Evolutionary conservation across 1,284 basidiomycete genomes (phyloP), one percentile per base, ranked within the genome.

Genomic region (Melanopsichium pennsylvanicum): DNA sequence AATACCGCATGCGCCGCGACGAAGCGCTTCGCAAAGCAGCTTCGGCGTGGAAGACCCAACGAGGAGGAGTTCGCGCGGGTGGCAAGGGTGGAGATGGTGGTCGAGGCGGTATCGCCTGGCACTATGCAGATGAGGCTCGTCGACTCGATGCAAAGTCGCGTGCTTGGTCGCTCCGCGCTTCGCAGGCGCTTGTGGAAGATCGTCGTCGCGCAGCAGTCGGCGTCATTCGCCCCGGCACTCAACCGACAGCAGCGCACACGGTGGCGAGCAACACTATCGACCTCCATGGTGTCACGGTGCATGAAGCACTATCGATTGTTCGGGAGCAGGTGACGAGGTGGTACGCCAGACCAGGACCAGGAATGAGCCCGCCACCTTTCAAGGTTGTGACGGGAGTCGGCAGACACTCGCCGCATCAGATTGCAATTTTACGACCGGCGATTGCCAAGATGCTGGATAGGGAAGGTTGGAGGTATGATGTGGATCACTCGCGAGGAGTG

Each of bases 321-420:
- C 47, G 70, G 22, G 79, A 81, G 41, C 57, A 63, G 16, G 66
- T 81, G 29, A 73, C 72, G 11, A 47, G 47, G 9, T 81, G 81
- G 80, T 77, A 75, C 54, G 41, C 75, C 0, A 39, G 38, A 11
- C 62, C 63, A 5, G 46, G 39, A 1, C 46, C 70, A 10, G 48
- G 48, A 8, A 33, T 49, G 36, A 50, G 38, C 12, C 42, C 50
- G n/a, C 35, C 70, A 1, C 75, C 79, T 2, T 66, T 82, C 16
- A 72, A 74, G 22, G 81, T 82, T 46, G 66, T 82, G 25, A 82
- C 81, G 12, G 82, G 82, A 10, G 74, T 81, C 13, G 82, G 82
- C 10, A 48, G 72, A 15, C 82, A 82, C 48, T 79, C 76, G 37
- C 69, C 63, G n/a, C 72, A 76, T 35, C 55, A 79, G 22, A 73